Evolutionary conservation across 371 early-diverging fungal species (phyloP), one percentile per base, ranked within the genome.

Genomic region (Lichtheimia corymbifera): DNA sequence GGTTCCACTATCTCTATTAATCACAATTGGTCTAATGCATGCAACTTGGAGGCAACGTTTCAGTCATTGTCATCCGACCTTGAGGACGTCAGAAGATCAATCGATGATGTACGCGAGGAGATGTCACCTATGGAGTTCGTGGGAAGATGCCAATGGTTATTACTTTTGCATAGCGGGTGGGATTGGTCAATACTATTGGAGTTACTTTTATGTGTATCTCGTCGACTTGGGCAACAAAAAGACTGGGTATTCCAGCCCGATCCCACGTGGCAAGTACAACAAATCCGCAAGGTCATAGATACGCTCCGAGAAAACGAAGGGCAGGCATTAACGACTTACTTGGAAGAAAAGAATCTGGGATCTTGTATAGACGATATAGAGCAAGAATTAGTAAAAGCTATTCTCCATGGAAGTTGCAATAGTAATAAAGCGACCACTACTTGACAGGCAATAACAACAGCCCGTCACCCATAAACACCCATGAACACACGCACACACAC

Each of bases 1-100:
- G 89, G 87, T 14, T 77, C 85, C 42, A 87, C 91, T 0, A 88
- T 91, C 41, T 88, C 89, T 4, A 88, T 91, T 72, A 91, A 91
- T 58, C 90, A 88, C 63, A 91, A 91, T 62, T 91, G 89, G 89
- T 62, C 65, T 20, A 88, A 88, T 57, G 81, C 83, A 17, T 79
- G 75, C 55, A 90, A 90, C 61, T 56, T 87, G 55, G 70, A 63
- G 7, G 55, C 65, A 1, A 66, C 85, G n/a, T 77, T 73, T 44
- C 66, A 64, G 5, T 84, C 83, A 1, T 67, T 91, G 11, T 18
- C 55, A 3, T 53, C 51, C 5, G 87, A 87, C 55, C 66, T 85
- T 44, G 63, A 59, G 2, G 79, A 79, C 12, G 88, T 89, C 4
- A 70, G 70, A 43, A 59, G 67, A 12, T 79, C 86, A 4, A 82